phyloP scores from a whole-genome alignment of 768 basidiomycete species.

The Trametes meyenii region DNA sequence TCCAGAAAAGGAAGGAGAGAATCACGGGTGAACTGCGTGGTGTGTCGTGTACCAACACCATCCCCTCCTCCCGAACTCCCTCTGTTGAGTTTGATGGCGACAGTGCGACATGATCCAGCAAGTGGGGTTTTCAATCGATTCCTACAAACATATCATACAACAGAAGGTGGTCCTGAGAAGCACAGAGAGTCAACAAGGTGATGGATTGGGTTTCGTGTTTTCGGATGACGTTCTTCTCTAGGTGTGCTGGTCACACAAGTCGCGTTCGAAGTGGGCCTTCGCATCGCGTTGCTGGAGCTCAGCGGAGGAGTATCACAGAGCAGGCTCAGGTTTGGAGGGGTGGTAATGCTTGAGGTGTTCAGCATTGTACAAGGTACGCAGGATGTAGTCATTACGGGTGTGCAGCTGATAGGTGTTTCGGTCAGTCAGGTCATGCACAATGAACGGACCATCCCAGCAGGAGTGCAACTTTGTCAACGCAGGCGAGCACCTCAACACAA shows the following conservation, averaged over 20 bases:
- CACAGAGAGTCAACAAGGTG: not conserved
- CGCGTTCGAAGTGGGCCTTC: conserved; percentile 4
- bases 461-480: conserved; percentile 28
- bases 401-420: conserved; percentile 30
- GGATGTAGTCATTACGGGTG: conserved; percentile 16
- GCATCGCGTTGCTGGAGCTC: conserved; percentile 8
- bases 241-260: not conserved
- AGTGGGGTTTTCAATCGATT: not conserved
- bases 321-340: conserved; percentile 2
- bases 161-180: not conserved
- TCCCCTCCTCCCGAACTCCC: conserved; percentile 10
- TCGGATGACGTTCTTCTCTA: not conserved
- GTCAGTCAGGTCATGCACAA: conserved; percentile 15
- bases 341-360: conserved; percentile 14
- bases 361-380: conserved; percentile 14
- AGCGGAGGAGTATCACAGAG: conserved; percentile 10
- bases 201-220: not conserved
- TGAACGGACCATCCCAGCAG: conserved; percentile 30
- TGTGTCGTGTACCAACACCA: not conserved
- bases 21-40: too few relatives aligned
- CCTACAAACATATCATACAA: not conserved
- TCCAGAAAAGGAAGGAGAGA: too few relatives aligned
- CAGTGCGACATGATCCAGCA: not conserved
- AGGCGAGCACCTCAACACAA: conserved; percentile 23
- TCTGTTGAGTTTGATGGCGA: not conserved